A percentile compares a stretch with the other conserved stretches of the same genome.
phyloP scores from a whole-genome alignment of 495 filamentous ascomycete species.

The Penicillium arizonense region DNA sequence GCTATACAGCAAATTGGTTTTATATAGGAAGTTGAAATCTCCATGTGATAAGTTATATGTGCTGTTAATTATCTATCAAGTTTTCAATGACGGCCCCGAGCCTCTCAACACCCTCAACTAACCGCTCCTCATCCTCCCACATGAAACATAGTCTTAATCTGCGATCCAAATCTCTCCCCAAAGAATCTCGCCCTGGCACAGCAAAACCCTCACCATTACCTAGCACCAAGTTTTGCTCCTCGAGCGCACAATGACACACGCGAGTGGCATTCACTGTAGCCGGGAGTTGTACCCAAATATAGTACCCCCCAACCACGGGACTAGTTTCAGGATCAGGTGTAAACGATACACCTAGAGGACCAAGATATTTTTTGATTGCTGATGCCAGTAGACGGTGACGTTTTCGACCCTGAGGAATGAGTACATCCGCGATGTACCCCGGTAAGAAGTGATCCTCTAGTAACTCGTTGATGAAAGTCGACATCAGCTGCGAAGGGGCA shows the following conservation, averaged over 20 bases:
- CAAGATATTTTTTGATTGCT: slow-evolving; percentile 49
- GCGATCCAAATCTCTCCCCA: slow-evolving; percentile 31
- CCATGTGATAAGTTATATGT: too few species aligned
- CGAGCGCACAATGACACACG: slow-evolving; percentile 45
- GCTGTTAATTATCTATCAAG: neutral
- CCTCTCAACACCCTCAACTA: slow-evolving; percentile 56
- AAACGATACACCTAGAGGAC: slow-evolving; percentile 48
- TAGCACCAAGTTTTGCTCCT: slow-evolving; percentile 53
- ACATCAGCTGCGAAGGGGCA: slow-evolving; percentile 63
- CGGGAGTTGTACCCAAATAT: slow-evolving; percentile 63
- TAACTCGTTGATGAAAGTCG: slow-evolving; percentile 59
- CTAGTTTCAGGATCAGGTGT: slow-evolving; percentile 45
- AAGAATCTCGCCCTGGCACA: slow-evolving; percentile 45
- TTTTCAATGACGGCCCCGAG: slow-evolving; percentile 31
- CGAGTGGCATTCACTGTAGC: slow-evolving; percentile 31
- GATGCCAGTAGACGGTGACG: slow-evolving; percentile 47
- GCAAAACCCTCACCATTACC: slow-evolving; percentile 58
- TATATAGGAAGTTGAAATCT: too few species aligned
- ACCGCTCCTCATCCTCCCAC: slow-evolving; percentile 59
- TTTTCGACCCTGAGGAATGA: slow-evolving; percentile 46
- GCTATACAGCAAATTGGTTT: too few species aligned
- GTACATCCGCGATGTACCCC: slow-evolving; percentile 39
- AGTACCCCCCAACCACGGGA: slow-evolving; percentile 62
- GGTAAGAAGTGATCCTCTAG: slow-evolving; percentile 45
- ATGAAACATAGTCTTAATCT: slow-evolving; percentile 57